These are phyloP conservation scores for Dactylorhiza incarnata DNA, from an alignment of 106 monocot genomes.

Conservation along the genomic window DNA sequence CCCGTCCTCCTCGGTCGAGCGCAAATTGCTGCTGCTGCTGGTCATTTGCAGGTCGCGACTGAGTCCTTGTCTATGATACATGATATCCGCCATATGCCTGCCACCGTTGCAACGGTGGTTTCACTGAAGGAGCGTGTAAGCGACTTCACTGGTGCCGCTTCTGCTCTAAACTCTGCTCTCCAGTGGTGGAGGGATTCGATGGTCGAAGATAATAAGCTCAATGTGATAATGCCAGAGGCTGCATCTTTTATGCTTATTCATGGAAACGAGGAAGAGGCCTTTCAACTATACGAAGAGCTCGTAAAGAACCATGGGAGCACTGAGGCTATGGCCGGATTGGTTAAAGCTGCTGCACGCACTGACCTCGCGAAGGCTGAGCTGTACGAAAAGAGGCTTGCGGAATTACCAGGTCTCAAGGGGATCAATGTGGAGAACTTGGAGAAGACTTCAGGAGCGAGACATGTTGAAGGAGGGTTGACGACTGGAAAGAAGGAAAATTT, in stretches of 20 bases:
- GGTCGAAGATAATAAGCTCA: slow-evolving; percentile 59
- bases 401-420: slow-evolving; percentile 57
- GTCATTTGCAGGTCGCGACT: slow-evolving; percentile 52
- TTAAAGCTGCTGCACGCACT: slow-evolving; percentile 35
- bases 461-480: slow-evolving; percentile 42
- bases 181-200: slow-evolving; percentile 84
- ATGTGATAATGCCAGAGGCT: slow-evolving; percentile 54
- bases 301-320: slow-evolving; percentile 21
- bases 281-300: slow-evolving; percentile 45
- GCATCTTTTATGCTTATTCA: slow-evolving; percentile 59
- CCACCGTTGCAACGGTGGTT: slow-evolving; percentile 75
- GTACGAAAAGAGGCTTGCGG: slow-evolving; percentile 66
- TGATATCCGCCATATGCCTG: slow-evolving; percentile 79
- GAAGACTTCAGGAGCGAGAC: slow-evolving; percentile 80
- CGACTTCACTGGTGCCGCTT: slow-evolving; percentile 40
- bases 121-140: slow-evolving; percentile 47
- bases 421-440: slow-evolving; percentile 64
- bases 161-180: slow-evolving; percentile 59
- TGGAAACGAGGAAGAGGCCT: slow-evolving; percentile 45
- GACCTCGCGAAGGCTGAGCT: slow-evolving; percentile 79
- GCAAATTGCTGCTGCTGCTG: slow-evolving; percentile 81
- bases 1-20: slow-evolving; percentile 69
- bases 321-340: slow-evolving; percentile 48
- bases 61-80: slow-evolving; percentile 66
- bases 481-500: slow-evolving; percentile 29